Base-by-base conservation (phyloP, 164 flowering plant genomes). In the Tetrastigma voinierianum region DNA sequence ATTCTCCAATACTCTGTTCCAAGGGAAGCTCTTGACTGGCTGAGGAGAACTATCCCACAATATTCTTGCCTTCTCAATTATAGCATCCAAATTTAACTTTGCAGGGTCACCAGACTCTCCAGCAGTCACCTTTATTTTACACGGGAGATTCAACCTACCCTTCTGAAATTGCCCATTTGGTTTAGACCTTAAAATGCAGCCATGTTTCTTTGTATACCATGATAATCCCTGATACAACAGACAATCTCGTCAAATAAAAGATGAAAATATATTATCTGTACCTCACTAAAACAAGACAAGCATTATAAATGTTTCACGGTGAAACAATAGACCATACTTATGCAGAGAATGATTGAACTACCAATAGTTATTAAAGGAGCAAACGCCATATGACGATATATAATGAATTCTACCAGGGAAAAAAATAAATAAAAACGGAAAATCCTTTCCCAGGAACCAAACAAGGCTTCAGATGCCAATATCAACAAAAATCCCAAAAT, bases 1-100 rank as follows among this genome's bases (percentile, higher is more conserved):
- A 76, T 78, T 86, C 9, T 74, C 83, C 59, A 79, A 52, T 10
- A 81, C 84, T 71, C 58, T 74, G 64, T 51, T 69, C 97, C 97
- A 93, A 40, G 98, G 98, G 73, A 93, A 93, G 56, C 52, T 81
- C 78, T 88, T 91, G 58, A 93, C 84, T n/a, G 96, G 91, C 64
- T 83, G 73, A 18, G 97, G 98, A 54, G 81, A 70, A 75, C 62
- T 77, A 62, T 88, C 86, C 96, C 93, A 93, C 17, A 79, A 13
- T 13, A 72, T 73, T 69, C 70, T 69, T 7, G 80, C 82, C 59
- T 69, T 76, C 51, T 77, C 83, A 69, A 80, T 55, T 44, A 80
- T 54, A 55, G 71, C 58, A n/a, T 77, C 81, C 25, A 87, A 51
- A 59, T 75, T 79, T 20, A 82, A 12, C 51, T 79, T 86, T 67